Base-by-base conservation (phyloP, 2,329 filamentous ascomycete species). In the Diaporthe destruens region DNA sequence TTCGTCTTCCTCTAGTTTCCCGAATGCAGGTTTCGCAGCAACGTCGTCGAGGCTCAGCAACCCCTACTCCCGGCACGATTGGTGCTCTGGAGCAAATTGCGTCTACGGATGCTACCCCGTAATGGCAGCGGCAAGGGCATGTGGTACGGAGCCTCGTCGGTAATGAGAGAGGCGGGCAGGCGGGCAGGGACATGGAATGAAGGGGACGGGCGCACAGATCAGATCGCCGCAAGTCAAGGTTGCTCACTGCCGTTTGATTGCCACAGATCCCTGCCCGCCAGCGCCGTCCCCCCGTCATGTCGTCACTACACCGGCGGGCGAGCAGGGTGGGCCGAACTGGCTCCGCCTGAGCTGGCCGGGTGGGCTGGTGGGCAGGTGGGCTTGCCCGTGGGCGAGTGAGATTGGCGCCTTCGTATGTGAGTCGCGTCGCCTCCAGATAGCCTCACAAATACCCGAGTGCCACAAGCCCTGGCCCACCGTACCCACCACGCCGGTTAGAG, bases 331-430 rank as follows among this genome's bases (percentile, higher is more conserved):
- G 42, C n/a, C 44, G 29, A 36, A 51, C 59, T 63, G 59, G 36
- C 42, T 49, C 59, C 57, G 57, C 57, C n/a, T 47, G 57, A 63
- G 57, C 39, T 63, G 57, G 56, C 36, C 36, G 29, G 29, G 29
- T 36, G 34, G 34, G 8, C 34, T 5, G 34, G 34, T 36, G 7
- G 34, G 34, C 8, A 25, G 39, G 25, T 49, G 25, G 55, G 55
- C 34, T 57, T 47, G 57, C 23, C 18, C 57, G 25, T 49, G 25
- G 42, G 42, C n/a, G 32, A 11, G 56, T 36, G 61, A 65, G 61
- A 65, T 65, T 65, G 61, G 61, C 44, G 44, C n/a, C 61, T 65
- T 65, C 61, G 61, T 65, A 65, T 65, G 61, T 51, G 61, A 65
- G 61, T 65, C 61, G 61, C 61, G 61, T 51, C 61, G 42, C 29